Base-by-base conservation (phyloP, 306 rosid genomes). In the Hylodesmum podocarpum region DNA sequence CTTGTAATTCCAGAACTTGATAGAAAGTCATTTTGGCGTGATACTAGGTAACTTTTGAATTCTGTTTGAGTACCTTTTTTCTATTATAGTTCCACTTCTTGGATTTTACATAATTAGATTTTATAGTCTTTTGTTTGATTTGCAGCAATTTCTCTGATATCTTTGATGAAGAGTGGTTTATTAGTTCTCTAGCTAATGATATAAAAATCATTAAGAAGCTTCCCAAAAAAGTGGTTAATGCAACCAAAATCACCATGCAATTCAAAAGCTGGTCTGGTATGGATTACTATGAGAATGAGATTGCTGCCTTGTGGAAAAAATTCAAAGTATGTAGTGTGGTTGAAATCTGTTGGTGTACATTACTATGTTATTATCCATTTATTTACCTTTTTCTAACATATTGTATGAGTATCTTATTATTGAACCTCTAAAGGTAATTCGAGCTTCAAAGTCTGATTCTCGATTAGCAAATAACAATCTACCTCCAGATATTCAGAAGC, bases 1-100 rank as follows among this genome's bases (percentile, higher is more conserved):
- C 98, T 95, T 61, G 93, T 92, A n/a, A 86, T 92, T 81, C 98
- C 98, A 22, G 92, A 90, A 43, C 97, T 95, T 76, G 98, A 95
- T 84, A 95, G 90, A 51, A 82, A 74, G 22, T 95, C 98, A 72
- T 95, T 89, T 84, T 95, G 98, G 97, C 82, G 87, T 2, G 98
- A 95, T 81, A 78, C 88, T 41, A 95, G 98, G 98, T 95, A 76
- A 61, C 70, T 29, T 73, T 22, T 70, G 12, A 33, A 39, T 61
- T 46, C 75, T 72, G 37, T 65, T 49, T 9, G 15, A 8, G 51
- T 24, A 37, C 1, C 62, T 4, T 16, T 14, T 51, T 46, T 54
- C 53, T 62, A 8, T 24, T 51, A 61, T 10, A 57, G 34, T 67
- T 51, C 53, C 18, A 29, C 77, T 25, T 44, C 19, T 74, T 49